Evolutionary conservation across 2,329 filamentous ascomycete species (phyloP), one percentile per base, ranked within the genome.

Genomic region (Parastagonospora avenae): DNA sequence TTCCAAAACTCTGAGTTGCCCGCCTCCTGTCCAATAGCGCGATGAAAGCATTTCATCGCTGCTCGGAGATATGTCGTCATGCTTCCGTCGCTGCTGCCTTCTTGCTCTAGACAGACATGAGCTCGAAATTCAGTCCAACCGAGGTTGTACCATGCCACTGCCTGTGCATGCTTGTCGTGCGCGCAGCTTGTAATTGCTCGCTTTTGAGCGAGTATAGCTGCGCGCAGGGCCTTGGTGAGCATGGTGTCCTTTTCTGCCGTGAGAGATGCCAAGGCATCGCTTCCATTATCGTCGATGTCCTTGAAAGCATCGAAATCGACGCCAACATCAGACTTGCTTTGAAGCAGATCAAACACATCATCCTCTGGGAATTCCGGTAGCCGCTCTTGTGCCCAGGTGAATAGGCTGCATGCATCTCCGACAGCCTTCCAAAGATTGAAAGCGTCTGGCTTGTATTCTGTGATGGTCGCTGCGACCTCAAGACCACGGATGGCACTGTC

Each of bases 1-100:
- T 97, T 97, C 94, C 94, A 99, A 72, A 97, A 97, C 61, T 97
- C 93, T 0, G 91, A 80, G 68, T 97, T 99, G 44, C 92, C 90
- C 6, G 92, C 90, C 73, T 99, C 95, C 1, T 97, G 81, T 74
- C 97, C 94, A 59, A 99, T 99, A 1, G 94, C 90, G 38, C 91
- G 84, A 76, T 99, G 99, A 82, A 99, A 97, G 64, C 91, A 94
- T 47, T 87, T 84, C 57, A 97, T 88, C 1, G 94, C 85, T 6
- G 92, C 87, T 71, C 89, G 92, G 40, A 94, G 79, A 60, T 91
- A 92, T 60, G 82, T 82, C 64, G 82, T 88, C 64, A 85, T 86
- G 8, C 57, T 58, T 14, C 58, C 48, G 4, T 57, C 58, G n/a
- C 62, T 43, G 1, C 57, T 42, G 2, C 42, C 48, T 44, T 73